phyloP scores from a whole-genome alignment of 257 asterid genomes.

The Solanum virginianum region DNA sequence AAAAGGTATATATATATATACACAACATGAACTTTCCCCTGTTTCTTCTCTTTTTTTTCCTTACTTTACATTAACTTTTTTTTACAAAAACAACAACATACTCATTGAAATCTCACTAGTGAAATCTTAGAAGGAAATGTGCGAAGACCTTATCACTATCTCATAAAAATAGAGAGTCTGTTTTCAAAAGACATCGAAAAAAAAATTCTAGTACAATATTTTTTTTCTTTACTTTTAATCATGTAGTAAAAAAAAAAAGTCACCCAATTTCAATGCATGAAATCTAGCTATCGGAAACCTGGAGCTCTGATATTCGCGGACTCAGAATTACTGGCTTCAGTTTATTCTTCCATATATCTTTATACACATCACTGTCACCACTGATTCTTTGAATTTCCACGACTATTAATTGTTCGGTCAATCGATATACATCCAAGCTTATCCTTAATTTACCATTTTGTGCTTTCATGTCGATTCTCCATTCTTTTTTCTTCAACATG shows the following conservation, averaged over 20 bases:
- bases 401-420: conserved; percentile 34
- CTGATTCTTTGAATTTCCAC: conserved; percentile 39
- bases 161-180: too few species aligned
- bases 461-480: conserved; percentile 36
- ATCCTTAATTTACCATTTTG: conserved; percentile 35
- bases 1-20: neutral
- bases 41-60: neutral
- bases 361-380: conserved; percentile 35
- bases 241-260: neutral
- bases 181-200: too few species aligned
- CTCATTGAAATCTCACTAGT: too few species aligned
- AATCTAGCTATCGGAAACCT: neutral
- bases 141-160: too few species aligned
- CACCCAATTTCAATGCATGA: neutral
- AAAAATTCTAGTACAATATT: neutral
- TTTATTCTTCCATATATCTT: conserved; percentile 36
- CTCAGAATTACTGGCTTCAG: conserved; percentile 36
- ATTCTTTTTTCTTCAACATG: conserved; percentile 30
- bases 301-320: neutral
- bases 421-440: conserved; percentile 26
- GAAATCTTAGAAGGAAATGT: too few species aligned
- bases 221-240: neutral
- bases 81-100: too few species aligned
- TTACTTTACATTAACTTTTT: neutral
- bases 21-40: neutral